Percentiles rank a stretch among this genome's conserved stretches.
phyloP scores from a whole-genome alignment of 768 basidiomycete species.

The Boletus eberwhitei region DNA sequence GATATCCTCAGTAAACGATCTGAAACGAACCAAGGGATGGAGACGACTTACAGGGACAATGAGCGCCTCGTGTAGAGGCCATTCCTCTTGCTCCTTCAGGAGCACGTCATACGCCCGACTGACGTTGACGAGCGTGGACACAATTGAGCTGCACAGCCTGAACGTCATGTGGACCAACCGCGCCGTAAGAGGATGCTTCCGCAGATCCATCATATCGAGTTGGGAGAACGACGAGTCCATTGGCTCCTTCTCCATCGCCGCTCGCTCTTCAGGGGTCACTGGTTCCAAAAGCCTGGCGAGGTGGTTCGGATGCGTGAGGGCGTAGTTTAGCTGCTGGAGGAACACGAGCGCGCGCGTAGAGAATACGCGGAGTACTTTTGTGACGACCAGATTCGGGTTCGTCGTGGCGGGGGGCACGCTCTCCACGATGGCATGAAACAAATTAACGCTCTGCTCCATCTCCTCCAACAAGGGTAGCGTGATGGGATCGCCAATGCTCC shows the following conservation, averaged over 20 bases:
- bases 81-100: constrained; percentile 61
- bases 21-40: not conserved
- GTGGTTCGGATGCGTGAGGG: constrained; percentile 87
- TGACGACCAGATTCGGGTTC: constrained; percentile 43
- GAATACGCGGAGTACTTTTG: constrained; percentile 67
- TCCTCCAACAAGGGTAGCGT: constrained; percentile 77
- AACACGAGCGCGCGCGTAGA: constrained; percentile 65
- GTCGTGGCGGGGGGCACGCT: constrained; percentile 28
- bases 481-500: constrained; percentile 80
- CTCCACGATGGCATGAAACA: constrained; percentile 74
- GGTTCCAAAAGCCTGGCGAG: constrained; percentile 80
- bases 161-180: constrained; percentile 72
- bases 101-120: constrained; percentile 70
- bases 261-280: constrained; percentile 70
- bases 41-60: constrained; percentile 62
- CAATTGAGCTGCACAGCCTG: constrained; percentile 63
- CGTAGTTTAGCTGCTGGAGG: constrained; percentile 86
- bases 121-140: constrained; percentile 66
- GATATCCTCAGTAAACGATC: not conserved
- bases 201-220: constrained; percentile 53
- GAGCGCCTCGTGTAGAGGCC: constrained; percentile 65
- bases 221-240: constrained; percentile 33
- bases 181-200: constrained; percentile 68
- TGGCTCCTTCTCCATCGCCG: constrained; percentile 60
- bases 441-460: constrained; percentile 70